Evolutionary conservation across 352 stramenopile genomes (phyloP), one percentile per base, ranked within the genome.

Genomic region (Phytopythium vexans): DNA sequence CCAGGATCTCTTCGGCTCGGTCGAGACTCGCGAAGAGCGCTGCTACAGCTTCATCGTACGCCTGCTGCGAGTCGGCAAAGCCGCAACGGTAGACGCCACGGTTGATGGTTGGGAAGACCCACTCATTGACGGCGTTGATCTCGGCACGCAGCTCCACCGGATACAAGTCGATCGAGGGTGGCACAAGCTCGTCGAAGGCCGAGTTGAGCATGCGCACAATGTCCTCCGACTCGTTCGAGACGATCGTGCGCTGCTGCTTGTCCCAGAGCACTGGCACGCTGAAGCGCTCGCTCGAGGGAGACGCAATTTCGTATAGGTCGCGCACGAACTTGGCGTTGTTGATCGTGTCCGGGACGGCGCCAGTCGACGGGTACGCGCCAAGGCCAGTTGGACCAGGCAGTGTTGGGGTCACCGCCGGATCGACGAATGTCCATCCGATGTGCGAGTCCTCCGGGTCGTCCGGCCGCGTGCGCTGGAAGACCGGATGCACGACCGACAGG

Each of bases 201-300:
- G 69, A 84, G 72, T 98, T 98, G 37, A 99, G 74, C 82, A 98
- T 98, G 59, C 90, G 77, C 10, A 97, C 88, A 69, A 99, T 98
- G 54, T 98, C 94, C 27, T 83, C 82, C 1, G 86, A 97, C 72
- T 99, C 95, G 60, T 98, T 98, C 68, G 90, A 98, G 10, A 99
- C 95, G 62, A 98, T 98, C 6, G 82, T 97, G 27, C 94, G 68
- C 0, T 70, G 62, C 62, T 97, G 96, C 59, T 94, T 97, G 74
- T 99, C 94, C 74, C 85, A 98, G 9, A 98, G 62, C 0, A 98
- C 58, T 21, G 95, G 96, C 42, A 98, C 94, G 9, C 91, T 92
- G 72, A 94, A 98, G 53, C 97, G 97, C 27, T 77, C 77, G 36
- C 59, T 66, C 8, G 71, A 80, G 14, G 72, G 66, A 34, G 75